Percentiles rank a stretch among this genome's conserved stretches.
Evolutionary conservation across 495 filamentous ascomycete species (phyloP).

Genomic region (Tuber magnatum): DNA sequence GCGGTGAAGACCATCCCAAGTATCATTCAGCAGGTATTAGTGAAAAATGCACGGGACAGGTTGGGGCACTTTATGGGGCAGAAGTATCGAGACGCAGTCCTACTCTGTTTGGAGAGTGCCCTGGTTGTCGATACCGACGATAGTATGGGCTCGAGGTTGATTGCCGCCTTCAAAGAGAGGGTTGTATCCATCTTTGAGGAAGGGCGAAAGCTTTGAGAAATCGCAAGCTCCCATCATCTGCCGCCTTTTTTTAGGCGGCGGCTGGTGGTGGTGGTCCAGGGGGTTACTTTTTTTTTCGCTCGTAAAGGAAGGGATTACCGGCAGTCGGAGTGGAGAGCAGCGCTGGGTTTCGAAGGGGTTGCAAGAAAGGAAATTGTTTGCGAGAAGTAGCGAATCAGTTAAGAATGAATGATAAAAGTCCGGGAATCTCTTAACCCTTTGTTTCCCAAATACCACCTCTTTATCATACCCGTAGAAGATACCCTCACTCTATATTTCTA

Average conservation of each 20-base stretch:
- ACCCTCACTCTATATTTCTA: neutral
- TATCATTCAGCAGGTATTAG: conserved; percentile 10
- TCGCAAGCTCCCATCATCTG: neutral
- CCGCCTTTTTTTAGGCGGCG: neutral
- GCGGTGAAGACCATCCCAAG: neutral
- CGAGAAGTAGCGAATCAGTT: neutral
- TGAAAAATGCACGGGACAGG: conserved; percentile 11
- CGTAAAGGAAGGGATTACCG: neutral
- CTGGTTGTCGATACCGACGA: conserved; percentile 6
- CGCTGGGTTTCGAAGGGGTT: neutral
- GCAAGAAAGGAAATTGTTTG: neutral
- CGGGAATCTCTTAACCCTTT: neutral
- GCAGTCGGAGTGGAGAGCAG: neutral
- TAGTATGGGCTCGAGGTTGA: conserved; percentile 20
- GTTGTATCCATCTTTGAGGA: conserved; percentile 18
- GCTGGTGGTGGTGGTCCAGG: neutral
- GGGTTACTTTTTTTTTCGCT: neutral
- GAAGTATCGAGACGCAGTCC: conserved; percentile 18
- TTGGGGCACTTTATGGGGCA: conserved; percentile 23
- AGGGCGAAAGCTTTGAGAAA: conserved; percentile 7
- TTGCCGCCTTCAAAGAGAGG: conserved; percentile 18
- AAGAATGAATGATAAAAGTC: neutral
- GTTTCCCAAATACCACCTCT: neutral
- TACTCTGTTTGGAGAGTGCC: conserved; percentile 15
- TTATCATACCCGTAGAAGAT: neutral